Evolutionary conservation across 129 eudicot genomes (phyloP), one percentile per base, ranked within the genome.

Genomic region (Tanacetum coccineum): DNA sequence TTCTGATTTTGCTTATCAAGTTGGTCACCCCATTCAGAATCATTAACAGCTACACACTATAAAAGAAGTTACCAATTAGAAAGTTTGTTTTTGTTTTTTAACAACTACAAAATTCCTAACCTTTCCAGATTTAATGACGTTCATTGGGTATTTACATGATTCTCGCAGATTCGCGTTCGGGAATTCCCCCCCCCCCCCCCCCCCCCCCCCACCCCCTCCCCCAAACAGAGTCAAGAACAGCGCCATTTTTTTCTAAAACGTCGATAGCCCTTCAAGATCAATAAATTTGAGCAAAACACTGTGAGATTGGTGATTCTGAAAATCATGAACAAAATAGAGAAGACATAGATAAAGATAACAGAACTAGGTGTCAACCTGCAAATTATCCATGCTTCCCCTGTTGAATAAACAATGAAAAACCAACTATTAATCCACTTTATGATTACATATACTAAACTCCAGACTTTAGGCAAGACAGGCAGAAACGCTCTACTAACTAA

Each of bases 371-470:
- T 62, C 25, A 79, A 91, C 97, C 97, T 85, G 90, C 93, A 87
- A 26, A 91, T 76, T 46, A 91, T 65, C 40, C 95, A 87, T 39
- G 84, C 89, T 54, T 78, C 90, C 30, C 95, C 97, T 91, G 71
- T 50, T 63, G 11, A 7, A 46, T 21, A 48, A 28, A 76, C 62
- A 55, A 6, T 0, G 46, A 42, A 40, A 64, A 45, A 52, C 9
- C 11, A 45, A 63, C 42, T 28, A 14, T 47, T 48, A 49, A n/a
- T 46, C 39, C 40, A 71, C 19, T 47, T 7, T 48, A 18, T 48
- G 62, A 30, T 19, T 51, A 47, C 67, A 70, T 25, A 52, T 59
- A 49, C 4, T 30, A 40, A 71, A 59, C 19, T 32, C n/a, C 9
- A 59, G 26, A 22, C 46, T 44, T 14, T 22, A 44, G 9, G 22